A percentile compares a stretch with the other conserved stretches of the same genome.
phyloP scores from a whole-genome alignment of 495 filamentous ascomycete genomes.

The Annulohypoxylon moriforme region DNA sequence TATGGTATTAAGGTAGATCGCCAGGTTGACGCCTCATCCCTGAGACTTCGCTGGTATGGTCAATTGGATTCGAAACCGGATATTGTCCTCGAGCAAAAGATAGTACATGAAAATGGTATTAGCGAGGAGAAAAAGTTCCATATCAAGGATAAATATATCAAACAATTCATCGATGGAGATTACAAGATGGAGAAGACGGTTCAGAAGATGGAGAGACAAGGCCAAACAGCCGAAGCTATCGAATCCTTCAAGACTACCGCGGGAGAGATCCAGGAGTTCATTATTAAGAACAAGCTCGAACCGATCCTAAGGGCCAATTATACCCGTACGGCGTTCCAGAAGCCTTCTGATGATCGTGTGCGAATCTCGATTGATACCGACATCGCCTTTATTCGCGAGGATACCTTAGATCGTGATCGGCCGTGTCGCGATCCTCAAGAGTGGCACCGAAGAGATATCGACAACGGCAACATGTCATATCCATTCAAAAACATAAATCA shows the following conservation, averaged over 20 bases:
- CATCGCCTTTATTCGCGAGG: conserved; percentile 92
- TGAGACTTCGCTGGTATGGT: conserved; percentile 92
- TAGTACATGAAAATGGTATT: conserved; percentile 75
- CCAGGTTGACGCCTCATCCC: conserved; percentile 78
- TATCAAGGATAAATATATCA: conserved; percentile 94
- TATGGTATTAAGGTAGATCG: conserved; percentile 87
- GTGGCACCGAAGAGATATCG: conserved; percentile 94
- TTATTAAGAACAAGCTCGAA: conserved; percentile 79
- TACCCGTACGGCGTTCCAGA: conserved; percentile 94
- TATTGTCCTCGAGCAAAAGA: conserved; percentile 90
- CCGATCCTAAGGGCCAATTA: conserved; percentile 93
- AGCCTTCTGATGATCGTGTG: conserved; percentile 90
- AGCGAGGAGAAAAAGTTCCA: conserved; percentile 82
- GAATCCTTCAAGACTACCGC: conserved; percentile 78
- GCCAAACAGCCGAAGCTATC: conserved; percentile 68
- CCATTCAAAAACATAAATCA: conserved; percentile 87
- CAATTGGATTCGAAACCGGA: conserved; percentile 80
- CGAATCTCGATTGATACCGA: conserved; percentile 93
- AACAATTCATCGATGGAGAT: conserved; percentile 84
- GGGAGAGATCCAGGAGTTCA: conserved; percentile 80
- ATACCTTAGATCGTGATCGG: conserved; percentile 81
- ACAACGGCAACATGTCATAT: conserved; percentile 81
- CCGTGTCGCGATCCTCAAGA: conserved; percentile 87
- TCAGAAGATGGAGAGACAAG: conserved; percentile 79
- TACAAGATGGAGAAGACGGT: conserved; percentile 94